phyloP scores from a whole-genome alignment of 2,329 filamentous ascomycete genomes.

The Beauveria brongniartii region DNA sequence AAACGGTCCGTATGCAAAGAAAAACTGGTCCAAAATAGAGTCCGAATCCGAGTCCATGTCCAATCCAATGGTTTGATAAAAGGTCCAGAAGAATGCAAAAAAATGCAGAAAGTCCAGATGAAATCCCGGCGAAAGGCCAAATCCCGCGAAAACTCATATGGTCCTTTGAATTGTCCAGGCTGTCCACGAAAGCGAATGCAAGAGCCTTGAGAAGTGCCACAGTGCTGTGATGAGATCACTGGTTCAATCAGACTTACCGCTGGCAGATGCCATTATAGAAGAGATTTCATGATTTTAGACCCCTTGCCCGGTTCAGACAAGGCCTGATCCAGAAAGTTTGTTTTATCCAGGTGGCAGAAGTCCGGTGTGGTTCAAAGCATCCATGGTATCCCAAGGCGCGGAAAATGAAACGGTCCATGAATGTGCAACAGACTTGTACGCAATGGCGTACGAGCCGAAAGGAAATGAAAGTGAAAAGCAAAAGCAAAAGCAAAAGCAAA shows the following conservation, averaged over 20 bases:
- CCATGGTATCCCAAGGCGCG: background rate
- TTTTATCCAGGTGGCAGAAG: constrained; percentile 7
- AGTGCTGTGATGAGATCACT: background rate
- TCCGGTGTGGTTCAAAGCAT: constrained; percentile 10
- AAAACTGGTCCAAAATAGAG: background rate
- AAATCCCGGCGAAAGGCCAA: background rate
- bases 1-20: background rate
- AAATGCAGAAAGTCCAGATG: background rate
- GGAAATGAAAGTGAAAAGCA: constrained; percentile 14
- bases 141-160: background rate
- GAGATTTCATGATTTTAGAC: constrained; percentile 17
- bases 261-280: constrained; percentile 17
- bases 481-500: constrained; percentile 19
- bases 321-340: constrained; percentile 16
- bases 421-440: constrained; percentile 8
- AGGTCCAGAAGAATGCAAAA: background rate
- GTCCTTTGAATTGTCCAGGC: background rate
- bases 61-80: background rate
- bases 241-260: constrained; percentile 25
- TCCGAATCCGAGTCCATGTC: constrained; percentile 3
- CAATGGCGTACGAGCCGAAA: background rate
- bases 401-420: constrained; percentile 9
- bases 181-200: background rate
- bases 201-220: background rate
- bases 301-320: constrained; percentile 26